Conservation (phyloP, 805 yeast species). For the Naumovozyma dairenensis region DNA sequence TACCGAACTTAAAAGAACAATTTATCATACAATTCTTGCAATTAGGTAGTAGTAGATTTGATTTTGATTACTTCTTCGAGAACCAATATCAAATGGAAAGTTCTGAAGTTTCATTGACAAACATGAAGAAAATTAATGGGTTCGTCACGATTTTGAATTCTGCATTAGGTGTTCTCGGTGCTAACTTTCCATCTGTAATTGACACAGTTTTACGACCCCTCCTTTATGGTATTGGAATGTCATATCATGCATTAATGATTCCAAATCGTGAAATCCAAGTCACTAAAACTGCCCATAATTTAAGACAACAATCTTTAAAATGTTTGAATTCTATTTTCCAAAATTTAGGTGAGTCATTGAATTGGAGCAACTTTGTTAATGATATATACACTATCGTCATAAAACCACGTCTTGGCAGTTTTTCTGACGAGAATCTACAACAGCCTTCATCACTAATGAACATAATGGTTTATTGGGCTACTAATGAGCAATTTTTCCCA, state of each 20-base stretch:
- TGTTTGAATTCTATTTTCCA: constrained; percentile 49
- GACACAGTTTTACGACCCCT: constrained; percentile 47
- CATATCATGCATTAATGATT: constrained; percentile 36
- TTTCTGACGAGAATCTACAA: constrained; percentile 70
- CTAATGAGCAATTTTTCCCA: constrained; percentile 35
- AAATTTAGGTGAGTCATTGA: constrained; percentile 37
- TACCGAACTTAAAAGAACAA: constrained; percentile 46
- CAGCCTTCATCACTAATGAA: constrained; percentile 72
- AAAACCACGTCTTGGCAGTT: constrained; percentile 53
- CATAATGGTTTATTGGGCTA: constrained; percentile 52
- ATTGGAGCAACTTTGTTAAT: constrained; percentile 48
- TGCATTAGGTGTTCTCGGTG: constrained; percentile 40
- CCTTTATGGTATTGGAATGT: constrained; percentile 41
- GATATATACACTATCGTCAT: constrained; percentile 46
- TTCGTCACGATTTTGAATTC: constrained; percentile 38
- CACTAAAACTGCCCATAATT: constrained; percentile 42
- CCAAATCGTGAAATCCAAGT: constrained; percentile 15
- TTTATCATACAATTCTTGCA: constrained; percentile 51
- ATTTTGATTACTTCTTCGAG: constrained; percentile 30
- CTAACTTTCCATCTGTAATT: constrained; percentile 40
- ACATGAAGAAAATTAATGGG: constrained; percentile 49
- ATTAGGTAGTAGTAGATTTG: constrained; percentile 50
- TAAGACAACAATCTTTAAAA: constrained; percentile 61
- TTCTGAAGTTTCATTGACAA: constrained; percentile 22
- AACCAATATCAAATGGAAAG: constrained; percentile 16